Evolutionary conservation across 345 rosid species (phyloP), one percentile per base, ranked within the genome.

Genomic region (Bretschneidera sinensis): DNA sequence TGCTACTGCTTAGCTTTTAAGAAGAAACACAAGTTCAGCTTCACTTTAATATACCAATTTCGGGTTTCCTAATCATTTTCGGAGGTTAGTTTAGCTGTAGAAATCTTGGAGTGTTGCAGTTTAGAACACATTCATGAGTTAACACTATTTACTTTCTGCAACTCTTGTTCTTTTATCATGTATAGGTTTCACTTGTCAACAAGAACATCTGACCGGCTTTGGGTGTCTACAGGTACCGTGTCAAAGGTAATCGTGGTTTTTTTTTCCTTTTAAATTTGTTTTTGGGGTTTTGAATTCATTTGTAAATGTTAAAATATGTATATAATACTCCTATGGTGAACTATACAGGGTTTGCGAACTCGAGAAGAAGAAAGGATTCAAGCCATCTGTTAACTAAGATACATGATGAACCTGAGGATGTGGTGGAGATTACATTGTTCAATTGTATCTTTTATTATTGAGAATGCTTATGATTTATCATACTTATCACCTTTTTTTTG

Each of bases 331-430:
- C 43, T 55, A 59, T 51, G 35, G 11, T 28, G 16, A 54, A 59
- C 57, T 59, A 55, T 59, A 24, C 64, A 89, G 97, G 87, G 85
- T 48, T 43, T 82, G 75, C 74, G 97, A 58, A 82, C 61, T 61
- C 78, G 91, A 57, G 95, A 86, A 69, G 81, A 90, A 65, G 97
- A 90, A 79, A 74, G 47, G 71, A 90, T 59, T 83, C 99, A 69
- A 90, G 97, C 76, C 72, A 69, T 60, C 34, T 79, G 49, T 60
- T 90, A 48, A 78, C 90, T 59, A 77, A 81, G 97, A 97, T 90
- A n/a, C 71, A 84, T 64, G 57, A 48, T 51, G 31, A 49, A 47
- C 20, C 61, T 39, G n/a, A 31, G 4, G 35, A 31, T 9, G 9
- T 31, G 35, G 9, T 31, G 35, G 9, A 39, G 45, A 39, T 39